Percentiles rank a stretch among this genome's conserved stretches.
phyloP scores from a whole-genome alignment of 176 grass and related monocot species.

The Poa annua region DNA sequence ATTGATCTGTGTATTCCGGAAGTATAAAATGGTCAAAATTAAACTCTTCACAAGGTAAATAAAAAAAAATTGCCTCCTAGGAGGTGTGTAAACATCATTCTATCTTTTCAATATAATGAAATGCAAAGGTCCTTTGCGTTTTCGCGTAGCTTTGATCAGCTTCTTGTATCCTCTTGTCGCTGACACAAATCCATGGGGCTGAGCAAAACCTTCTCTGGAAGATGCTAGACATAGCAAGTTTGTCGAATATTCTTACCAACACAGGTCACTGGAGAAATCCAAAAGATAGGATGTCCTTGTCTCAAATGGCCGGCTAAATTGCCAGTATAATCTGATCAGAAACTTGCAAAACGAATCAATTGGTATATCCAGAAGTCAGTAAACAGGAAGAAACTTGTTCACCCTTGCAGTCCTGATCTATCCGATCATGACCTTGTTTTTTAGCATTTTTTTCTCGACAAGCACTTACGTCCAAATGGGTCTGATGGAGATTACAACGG shows the following conservation, averaged over 20 bases:
- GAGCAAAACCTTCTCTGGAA: slow-evolving; percentile 33
- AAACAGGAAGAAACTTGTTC: neutral
- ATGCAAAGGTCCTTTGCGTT: too few relatives aligned
- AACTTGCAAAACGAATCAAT: neutral
- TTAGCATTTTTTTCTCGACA: neutral
- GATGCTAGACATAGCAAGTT: slow-evolving; percentile 14
- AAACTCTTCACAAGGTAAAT: slow-evolving; percentile 2
- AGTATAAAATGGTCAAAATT: neutral
- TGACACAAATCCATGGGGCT: slow-evolving; percentile 23
- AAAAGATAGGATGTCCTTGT: neutral
- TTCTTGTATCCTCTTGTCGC: neutral
- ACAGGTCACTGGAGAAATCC: slow-evolving; percentile 13
- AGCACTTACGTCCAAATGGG: neutral
- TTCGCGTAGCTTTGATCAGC: neutral
- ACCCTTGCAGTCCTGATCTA: neutral
- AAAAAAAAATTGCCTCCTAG: too few relatives aligned
- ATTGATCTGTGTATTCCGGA: neutral
- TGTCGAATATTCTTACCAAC: slow-evolving; percentile 41
- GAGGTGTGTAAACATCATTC: too few relatives aligned
- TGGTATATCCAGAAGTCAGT: neutral
- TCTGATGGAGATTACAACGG: slow-evolving; percentile 11
- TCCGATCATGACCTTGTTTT: neutral
- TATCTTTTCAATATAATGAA: too few relatives aligned
- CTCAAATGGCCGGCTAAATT: neutral
- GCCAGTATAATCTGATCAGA: neutral